Conservation (phyloP, 345 rosid genomes). For the Lepidium aucheri region DNA sequence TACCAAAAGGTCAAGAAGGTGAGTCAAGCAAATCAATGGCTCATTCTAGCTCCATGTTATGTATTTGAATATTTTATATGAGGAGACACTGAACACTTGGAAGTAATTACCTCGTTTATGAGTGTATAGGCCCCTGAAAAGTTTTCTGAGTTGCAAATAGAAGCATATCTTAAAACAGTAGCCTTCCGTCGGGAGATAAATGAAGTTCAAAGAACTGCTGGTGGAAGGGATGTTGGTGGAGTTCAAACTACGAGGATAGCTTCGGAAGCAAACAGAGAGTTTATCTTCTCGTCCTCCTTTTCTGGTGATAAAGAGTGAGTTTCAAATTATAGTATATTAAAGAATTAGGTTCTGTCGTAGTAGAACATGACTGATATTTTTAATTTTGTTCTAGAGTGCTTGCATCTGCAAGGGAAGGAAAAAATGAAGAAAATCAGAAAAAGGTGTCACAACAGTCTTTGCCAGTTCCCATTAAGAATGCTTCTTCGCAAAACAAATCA, state of each 20-base stretch:
- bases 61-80: neutral
- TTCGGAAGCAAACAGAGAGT: conserved; percentile 92
- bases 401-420: conserved; percentile 42
- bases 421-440: conserved; percentile 34
- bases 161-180: conserved; percentile 88
- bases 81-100: neutral
- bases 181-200: conserved; percentile 94
- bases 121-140: conserved; percentile 68
- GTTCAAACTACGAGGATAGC: conserved; percentile 87
- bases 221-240: conserved; percentile 79
- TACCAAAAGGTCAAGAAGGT: conserved; percentile 98
- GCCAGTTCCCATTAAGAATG: conserved; percentile 26
- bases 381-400: conserved; percentile 42
- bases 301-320: conserved; percentile 89
- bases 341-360: neutral
- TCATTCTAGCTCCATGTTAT: neutral
- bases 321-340: neutral
- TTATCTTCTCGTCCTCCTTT: conserved; percentile 84
- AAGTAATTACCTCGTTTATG: conserved; percentile 9
- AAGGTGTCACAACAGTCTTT: conserved; percentile 22
- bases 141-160: conserved; percentile 89
- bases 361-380: conserved; percentile 4
- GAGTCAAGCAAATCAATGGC: neutral
- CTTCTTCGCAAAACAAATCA: conserved; percentile 32
- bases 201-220: conserved; percentile 85